phyloP scores from a whole-genome alignment of 352 stramenopile species.

The Pythium sukuiense region DNA sequence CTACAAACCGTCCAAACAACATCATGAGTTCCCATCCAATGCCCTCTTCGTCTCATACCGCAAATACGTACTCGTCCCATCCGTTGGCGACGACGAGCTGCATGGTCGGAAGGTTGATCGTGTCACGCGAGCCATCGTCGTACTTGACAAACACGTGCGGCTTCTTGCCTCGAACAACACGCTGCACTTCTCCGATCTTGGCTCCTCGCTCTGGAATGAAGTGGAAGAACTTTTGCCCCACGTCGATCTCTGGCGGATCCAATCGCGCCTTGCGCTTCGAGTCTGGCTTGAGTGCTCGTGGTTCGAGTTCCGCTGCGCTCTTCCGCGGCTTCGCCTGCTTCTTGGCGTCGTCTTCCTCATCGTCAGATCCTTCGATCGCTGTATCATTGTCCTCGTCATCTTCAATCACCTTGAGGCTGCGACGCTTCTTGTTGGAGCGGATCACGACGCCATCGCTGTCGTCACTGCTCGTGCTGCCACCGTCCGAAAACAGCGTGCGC shows the following conservation, averaged over 20 bases:
- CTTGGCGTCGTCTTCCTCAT: constrained; percentile 14
- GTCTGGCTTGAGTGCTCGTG: constrained; percentile 50
- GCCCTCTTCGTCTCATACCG: not conserved
- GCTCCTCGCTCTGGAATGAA: constrained; percentile 63
- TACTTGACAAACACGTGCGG: constrained; percentile 72
- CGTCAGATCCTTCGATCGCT: not conserved
- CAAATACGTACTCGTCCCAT: constrained; percentile 49
- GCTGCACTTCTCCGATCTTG: constrained; percentile 66
- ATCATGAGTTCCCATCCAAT: not conserved
- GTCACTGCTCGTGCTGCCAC: constrained; percentile 51
- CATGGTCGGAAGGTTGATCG: constrained; percentile 63
- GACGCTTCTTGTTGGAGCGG: constrained; percentile 8
- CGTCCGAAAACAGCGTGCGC: constrained; percentile 64
- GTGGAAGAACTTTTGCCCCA: constrained; percentile 74
- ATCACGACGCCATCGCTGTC: constrained; percentile 42
- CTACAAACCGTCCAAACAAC: constrained; percentile 16
- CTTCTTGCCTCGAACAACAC: constrained; percentile 79
- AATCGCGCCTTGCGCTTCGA: constrained; percentile 49
- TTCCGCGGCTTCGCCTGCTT: constrained; percentile 15
- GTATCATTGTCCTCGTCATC: constrained; percentile 19
- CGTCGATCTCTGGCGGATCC: constrained; percentile 48
- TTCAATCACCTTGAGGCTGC: constrained; percentile 9
- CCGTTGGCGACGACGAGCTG: constrained; percentile 83
- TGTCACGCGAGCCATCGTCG: constrained; percentile 52
- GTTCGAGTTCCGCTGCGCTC: constrained; percentile 35